Evolutionary conservation across 495 filamentous ascomycete species (phyloP).

Genomic region (Penicillium maclennaniae): DNA sequence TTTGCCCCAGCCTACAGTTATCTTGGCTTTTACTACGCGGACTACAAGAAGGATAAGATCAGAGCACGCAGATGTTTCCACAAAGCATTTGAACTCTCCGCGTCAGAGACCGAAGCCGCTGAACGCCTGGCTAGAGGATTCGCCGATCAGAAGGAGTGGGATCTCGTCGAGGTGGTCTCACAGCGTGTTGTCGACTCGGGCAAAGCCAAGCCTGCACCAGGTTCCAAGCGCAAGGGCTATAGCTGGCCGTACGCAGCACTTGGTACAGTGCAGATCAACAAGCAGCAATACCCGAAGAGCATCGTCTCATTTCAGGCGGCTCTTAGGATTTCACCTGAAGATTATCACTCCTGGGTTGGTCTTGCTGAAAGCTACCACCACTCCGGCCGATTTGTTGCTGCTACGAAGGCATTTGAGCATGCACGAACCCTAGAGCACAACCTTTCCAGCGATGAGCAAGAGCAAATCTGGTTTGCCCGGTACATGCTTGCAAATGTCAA

Average conservation of each 20-base stretch:
- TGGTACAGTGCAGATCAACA: conserved; percentile 93
- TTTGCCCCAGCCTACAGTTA: conserved; percentile 90
- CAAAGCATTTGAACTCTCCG: conserved; percentile 91
- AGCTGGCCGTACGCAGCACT: conserved; percentile 98
- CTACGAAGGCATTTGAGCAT: conserved; percentile 83
- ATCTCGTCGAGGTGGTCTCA: conserved; percentile 87
- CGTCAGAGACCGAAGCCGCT: conserved; percentile 81
- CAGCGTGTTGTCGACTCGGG: conserved; percentile 92
- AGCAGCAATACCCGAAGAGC: conserved; percentile 81
- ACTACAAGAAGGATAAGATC: conserved; percentile 81
- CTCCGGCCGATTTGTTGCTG: conserved; percentile 85
- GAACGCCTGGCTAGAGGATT: conserved; percentile 81
- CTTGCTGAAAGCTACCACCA: conserved; percentile 95
- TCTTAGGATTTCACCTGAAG: conserved; percentile 73
- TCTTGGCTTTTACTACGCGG: conserved; percentile 91
- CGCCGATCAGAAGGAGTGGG: conserved; percentile 89
- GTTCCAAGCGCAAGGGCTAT: conserved; percentile 81
- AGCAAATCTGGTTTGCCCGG: conserved; percentile 85
- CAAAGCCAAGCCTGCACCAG: conserved; percentile 80
- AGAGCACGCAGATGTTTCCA: conserved; percentile 89
- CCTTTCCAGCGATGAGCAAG: conserved; percentile 38
- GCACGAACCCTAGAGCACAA: conserved; percentile 62
- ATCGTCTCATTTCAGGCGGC: conserved; percentile 89
- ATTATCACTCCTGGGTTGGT: conserved; percentile 95
- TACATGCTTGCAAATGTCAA: conserved; percentile 97